Evolutionary conservation across 306 rosid genomes (phyloP).

Genomic region (Nissolia schottii): DNA sequence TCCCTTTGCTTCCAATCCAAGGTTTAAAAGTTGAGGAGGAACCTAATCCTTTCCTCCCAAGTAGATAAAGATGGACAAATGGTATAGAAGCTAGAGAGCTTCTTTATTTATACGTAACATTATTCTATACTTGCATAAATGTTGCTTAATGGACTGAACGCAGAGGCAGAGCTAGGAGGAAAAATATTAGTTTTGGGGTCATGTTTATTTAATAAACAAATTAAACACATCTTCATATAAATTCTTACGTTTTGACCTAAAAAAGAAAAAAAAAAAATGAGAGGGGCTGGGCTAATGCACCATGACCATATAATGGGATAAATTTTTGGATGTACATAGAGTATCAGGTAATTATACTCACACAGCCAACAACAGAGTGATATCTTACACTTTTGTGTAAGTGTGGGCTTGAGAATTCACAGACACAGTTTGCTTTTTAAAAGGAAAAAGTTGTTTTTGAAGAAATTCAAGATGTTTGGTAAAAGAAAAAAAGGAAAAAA

Average conservation of each 20-base stretch:
- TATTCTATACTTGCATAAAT: neutral
- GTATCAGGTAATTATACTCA: too few species aligned
- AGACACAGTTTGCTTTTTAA: too few species aligned
- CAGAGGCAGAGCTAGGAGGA: too few species aligned
- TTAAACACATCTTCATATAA: neutral
- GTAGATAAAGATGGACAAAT: neutral
- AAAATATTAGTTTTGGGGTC: neutral
- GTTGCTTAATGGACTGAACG: neutral
- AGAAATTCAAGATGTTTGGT: too few species aligned
- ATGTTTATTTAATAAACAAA: neutral
- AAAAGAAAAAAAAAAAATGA: neutral
- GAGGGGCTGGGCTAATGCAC: neutral
- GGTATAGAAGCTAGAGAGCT: neutral
- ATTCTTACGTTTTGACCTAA: neutral
- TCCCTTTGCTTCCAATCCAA: constrained; percentile 16
- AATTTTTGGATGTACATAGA: too few species aligned
- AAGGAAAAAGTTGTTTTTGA: too few species aligned
- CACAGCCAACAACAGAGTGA: too few species aligned
- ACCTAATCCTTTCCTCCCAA: constrained; percentile 4
- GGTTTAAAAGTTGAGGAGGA: neutral
- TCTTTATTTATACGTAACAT: neutral
- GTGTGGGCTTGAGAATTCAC: too few species aligned
- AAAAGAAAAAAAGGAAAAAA: too few species aligned
- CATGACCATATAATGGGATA: too few species aligned
- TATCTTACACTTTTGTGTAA: too few species aligned